Base-by-base conservation (phyloP, 306 rosid species). In the Cyclanthera cordifolia region DNA sequence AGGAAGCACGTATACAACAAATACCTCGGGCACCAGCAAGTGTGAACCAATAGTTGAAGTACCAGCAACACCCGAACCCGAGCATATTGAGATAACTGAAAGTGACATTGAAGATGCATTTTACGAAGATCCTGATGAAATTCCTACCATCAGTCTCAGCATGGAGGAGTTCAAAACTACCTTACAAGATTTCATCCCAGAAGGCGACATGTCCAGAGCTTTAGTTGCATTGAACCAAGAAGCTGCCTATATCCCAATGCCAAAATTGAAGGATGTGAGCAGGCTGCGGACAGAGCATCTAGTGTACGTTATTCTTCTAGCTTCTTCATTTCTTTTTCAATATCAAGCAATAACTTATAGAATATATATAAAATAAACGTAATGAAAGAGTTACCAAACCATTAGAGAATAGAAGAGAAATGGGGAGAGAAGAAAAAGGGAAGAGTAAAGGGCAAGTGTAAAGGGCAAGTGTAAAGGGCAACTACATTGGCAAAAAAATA, bases 271-370 rank as follows among this genome's bases (percentile, higher is more conserved):
- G 95, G 77, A 84, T 72, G 83, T 86, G 82, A 89, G 84, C 79
- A 84, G 89, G 80, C 85, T 93, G 74, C 82, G 96, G 58, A 93
- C 98, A 63, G 98, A 93, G 80, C 98, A 93, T 79, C 95, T 78
- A 71, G 98, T 89, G 98, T 93, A 78, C 86, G 96, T 71, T 70
- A 6, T 6, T 34, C 16, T 37, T 53, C 64, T 23, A 19, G 23
- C n/a, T 46, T 8, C 5, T 46, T 10, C 8, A 8, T 7, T 65
- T 24, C 3, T 16, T 43, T 65, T 23, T 23, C 3, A 15, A 16
- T 46, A 66, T 48, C n/a, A n/a, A n/a, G n/a, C n/a, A n/a, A n/a
- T n/a, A n/a, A n/a, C n/a, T n/a, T n/a, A n/a, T n/a, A n/a, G n/a
- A n/a, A n/a, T n/a, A n/a, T n/a, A n/a, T n/a, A n/a, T n/a, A n/a